These are phyloP conservation scores for Pythium volutum DNA, from an alignment of 352 stramenopile genomes.

Conservation along the genomic window DNA sequence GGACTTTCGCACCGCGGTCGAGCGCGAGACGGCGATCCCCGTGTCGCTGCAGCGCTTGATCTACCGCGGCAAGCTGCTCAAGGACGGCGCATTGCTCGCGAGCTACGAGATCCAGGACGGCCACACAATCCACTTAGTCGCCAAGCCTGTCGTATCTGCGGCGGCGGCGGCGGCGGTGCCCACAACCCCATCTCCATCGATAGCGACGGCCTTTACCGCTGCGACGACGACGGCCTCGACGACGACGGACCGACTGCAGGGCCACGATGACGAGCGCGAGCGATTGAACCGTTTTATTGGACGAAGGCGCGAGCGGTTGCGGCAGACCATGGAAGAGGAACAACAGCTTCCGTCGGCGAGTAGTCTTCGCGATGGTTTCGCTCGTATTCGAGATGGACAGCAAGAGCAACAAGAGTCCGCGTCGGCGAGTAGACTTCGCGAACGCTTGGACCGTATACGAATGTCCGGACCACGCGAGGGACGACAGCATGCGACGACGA, in stretches of 20 bases:
- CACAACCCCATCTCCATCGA: neutral
- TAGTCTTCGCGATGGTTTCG: neutral
- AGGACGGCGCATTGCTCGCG: constrained; percentile 63
- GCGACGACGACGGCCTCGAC: neutral
- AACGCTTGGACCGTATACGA: too few species aligned
- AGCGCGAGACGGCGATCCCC: constrained; percentile 50
- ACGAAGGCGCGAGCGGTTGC: constrained; percentile 23
- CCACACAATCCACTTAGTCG: constrained; percentile 91
- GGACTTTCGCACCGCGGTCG: constrained; percentile 67
- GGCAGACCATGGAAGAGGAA: constrained; percentile 18
- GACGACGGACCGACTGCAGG: constrained; percentile 2
- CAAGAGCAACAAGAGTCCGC: too few species aligned
- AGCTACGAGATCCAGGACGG: constrained; percentile 90
- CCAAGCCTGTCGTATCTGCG: constrained; percentile 31
- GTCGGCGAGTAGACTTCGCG: too few species aligned
- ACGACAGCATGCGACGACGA: neutral
- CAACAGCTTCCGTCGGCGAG: neutral
- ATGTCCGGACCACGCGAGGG: too few species aligned
- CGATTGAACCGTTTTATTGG: constrained; percentile 17
- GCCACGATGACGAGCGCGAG: constrained; percentile 7
- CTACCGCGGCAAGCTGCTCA: constrained; percentile 88
- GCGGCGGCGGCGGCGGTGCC: neutral
- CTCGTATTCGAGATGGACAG: too few species aligned
- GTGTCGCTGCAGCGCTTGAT: constrained; percentile 85
- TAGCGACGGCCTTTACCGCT: neutral